Evolutionary conservation across 345 rosid species (phyloP).

Genomic region (Aquilaria sinensis): DNA sequence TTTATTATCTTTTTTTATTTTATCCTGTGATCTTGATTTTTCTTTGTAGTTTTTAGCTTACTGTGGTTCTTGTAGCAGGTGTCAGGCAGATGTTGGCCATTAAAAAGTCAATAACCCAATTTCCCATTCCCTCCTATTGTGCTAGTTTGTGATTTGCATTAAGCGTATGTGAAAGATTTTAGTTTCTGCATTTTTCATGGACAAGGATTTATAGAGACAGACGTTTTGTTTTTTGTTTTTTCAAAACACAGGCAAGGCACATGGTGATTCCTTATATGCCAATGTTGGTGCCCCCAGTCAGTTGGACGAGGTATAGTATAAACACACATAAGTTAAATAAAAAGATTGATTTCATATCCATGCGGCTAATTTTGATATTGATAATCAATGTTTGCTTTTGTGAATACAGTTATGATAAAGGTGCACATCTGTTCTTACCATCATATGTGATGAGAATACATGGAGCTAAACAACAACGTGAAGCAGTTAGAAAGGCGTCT

Average conservation of each 20-base stretch:
- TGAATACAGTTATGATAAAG: slow-evolving; percentile 71
- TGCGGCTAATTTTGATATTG: slow-evolving; percentile 8
- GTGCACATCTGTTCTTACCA: slow-evolving; percentile 77
- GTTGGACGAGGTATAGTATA: slow-evolving; percentile 78
- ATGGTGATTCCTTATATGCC: slow-evolving; percentile 98
- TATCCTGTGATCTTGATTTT: background rate
- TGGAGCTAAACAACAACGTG: slow-evolving; percentile 82
- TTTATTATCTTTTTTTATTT: slow-evolving; percentile 7
- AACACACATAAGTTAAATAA: background rate
- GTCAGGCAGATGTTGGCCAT: background rate
- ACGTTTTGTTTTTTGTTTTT: slow-evolving; percentile 14
- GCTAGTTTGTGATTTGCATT: background rate
- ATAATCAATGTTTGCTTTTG: background rate
- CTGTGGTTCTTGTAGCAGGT: background rate
- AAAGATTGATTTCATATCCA: slow-evolving; percentile 8
- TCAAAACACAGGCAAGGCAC: slow-evolving; percentile 74
- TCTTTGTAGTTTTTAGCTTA: background rate
- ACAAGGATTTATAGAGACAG: slow-evolving; percentile 1
- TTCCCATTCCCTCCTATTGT: background rate
- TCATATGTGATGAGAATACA: slow-evolving; percentile 89
- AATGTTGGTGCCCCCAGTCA: slow-evolving; percentile 95
- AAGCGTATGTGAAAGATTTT: background rate
- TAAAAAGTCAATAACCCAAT: too few species aligned
- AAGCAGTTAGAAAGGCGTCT: slow-evolving; percentile 59
- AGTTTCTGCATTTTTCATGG: slow-evolving; percentile 1